Conservation (phyloP, 225 moss, liverwort and hornwort species). For the Polytrichum formosum region DNA sequence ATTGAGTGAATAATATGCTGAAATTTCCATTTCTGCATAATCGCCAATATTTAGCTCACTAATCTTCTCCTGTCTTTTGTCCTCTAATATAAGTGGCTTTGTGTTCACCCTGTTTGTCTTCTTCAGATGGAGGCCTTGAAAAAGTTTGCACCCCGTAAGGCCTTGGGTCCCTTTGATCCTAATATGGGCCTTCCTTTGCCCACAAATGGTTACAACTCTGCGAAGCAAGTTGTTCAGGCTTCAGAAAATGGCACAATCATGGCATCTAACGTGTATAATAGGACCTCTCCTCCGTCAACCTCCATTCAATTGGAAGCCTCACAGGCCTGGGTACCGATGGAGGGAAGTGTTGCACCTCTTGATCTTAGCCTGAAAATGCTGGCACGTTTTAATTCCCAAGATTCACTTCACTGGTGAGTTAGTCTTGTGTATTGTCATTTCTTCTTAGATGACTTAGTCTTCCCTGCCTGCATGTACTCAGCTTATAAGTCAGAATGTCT, state of each 20-base stretch:
- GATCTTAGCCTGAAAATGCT: conserved; percentile 82
- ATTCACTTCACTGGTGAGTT: conserved; percentile 79
- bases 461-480: neutral
- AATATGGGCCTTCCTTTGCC: conserved; percentile 19
- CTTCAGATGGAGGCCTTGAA: conserved; percentile 75
- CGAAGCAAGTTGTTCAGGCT: conserved; percentile 12
- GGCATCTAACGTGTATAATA: conserved; percentile 13
- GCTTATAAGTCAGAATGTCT: neutral
- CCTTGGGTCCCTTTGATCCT: conserved; percentile 34
- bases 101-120: no score
- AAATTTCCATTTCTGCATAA: no score
- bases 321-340: conserved; percentile 29
- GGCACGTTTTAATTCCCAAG: conserved; percentile 68
- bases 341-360: conserved; percentile 50
- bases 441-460: neutral
- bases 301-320: conserved; percentile 24
- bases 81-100: no score
- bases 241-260: conserved; percentile 15
- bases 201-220: conserved; percentile 16
- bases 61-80: no score
- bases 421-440: neutral
- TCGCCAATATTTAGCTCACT: no score
- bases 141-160: conserved; percentile 68
- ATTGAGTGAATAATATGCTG: no score
- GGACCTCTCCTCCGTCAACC: conserved; percentile 18